Base-by-base conservation (phyloP, 2,329 filamentous ascomycete genomes). In the Neurospora crassa region DNA sequence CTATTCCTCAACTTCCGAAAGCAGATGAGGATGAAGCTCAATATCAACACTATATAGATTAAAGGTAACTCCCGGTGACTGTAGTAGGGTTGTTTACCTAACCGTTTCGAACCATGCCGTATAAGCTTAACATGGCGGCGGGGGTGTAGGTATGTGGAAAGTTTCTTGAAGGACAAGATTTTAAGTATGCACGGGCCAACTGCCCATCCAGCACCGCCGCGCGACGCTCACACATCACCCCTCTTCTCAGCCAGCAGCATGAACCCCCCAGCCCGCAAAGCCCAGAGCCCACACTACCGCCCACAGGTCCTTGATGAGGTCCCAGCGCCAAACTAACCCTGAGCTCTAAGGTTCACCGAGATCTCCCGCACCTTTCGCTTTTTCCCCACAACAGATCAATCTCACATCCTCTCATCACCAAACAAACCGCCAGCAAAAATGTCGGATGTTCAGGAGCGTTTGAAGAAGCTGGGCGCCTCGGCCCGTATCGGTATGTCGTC, bases 401-500 rank as follows among this genome's bases (percentile, higher is more conserved):
- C 34, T 70, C 73, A 73, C 71, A 73, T 41, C 70, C 68, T 70
- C 59, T 69, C 69, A 70, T 70, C 68, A 53, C 68, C 67, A 70
- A 68, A 67, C 59, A 42, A 70, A 67, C 71, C 68, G 70, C 67
- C 72, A 72, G 69, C 74, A 73, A 79, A 73, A 79, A 87, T 87
- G 85, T 82, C 83, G 78, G 85, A 87, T 79, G 79, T 87, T 76
- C 85, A 87, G 82, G 85, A 87, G 82, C 84, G 85, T 78, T 83
- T 87, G 78, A 87, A 87, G 85, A 87, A 87, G 85, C 85, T 87
- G 75, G 85, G 84, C 80, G 82, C 81, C 74, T 79, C 79, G 75
- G 84, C 84, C 79, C 84, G 85, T 82, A 92, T 90, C 84, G 91
- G 91, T 92, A 89, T 79, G 90, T 89, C 71, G 71, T 69, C 71